Conservation (phyloP, 2,329 filamentous ascomycete species). For the Colletotrichum sp. region DNA sequence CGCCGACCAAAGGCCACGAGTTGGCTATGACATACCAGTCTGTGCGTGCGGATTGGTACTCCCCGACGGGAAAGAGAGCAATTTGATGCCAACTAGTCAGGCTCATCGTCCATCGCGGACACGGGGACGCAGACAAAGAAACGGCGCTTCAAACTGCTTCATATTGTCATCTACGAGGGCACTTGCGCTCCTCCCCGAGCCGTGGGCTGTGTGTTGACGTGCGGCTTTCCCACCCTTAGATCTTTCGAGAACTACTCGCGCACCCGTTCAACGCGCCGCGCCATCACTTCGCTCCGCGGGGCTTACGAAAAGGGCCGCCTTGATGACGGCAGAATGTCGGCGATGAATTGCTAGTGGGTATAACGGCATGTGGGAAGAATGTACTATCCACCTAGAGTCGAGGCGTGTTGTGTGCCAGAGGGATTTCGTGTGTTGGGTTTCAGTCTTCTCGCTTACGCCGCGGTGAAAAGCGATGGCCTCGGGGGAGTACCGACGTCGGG, state of each 20-base stretch:
- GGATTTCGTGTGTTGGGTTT: slow-evolving; percentile 14
- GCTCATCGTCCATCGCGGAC: not conserved
- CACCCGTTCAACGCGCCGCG: not conserved
- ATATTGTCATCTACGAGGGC: not conserved
- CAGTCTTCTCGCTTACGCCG: not conserved
- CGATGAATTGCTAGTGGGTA: not conserved
- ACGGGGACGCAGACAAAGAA: not conserved
- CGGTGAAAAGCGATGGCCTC: not conserved
- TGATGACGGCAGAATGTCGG: not conserved
- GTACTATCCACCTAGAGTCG: not conserved
- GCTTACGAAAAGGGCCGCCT: not conserved
- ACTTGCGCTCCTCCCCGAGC: not conserved
- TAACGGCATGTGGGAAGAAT: not conserved
- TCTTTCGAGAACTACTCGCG: not conserved
- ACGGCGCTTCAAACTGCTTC: not conserved
- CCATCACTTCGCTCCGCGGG: not conserved
- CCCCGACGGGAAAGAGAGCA: not conserved
- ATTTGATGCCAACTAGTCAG: not conserved
- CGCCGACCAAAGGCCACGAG: not conserved
- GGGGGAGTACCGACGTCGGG: not conserved
- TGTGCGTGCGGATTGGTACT: not conserved
- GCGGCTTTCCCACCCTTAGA: not conserved
- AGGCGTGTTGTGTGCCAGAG: slow-evolving; percentile 11
- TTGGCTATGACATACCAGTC: not conserved
- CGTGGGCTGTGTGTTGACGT: not conserved